Base-by-base conservation (phyloP, 2,329 filamentous ascomycete species). In the Pyrenochaeta sp. region DNA sequence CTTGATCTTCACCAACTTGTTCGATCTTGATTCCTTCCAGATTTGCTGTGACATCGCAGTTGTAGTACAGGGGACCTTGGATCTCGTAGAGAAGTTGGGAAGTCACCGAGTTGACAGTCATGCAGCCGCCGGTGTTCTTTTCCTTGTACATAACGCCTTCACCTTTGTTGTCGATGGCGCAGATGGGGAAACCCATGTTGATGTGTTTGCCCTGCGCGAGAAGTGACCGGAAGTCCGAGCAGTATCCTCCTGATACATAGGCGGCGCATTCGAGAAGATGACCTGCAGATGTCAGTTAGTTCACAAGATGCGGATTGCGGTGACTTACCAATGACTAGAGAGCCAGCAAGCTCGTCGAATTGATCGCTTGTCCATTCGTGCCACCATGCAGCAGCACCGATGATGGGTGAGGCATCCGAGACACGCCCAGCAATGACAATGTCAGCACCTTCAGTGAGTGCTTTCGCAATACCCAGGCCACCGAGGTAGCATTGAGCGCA, bases 41-140 rank as follows among this genome's bases (percentile, higher is more conserved):
- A 24, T 83, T 67, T 0, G 84, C 84, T 0, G 81, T 85, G 27
- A 86, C 84, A 61, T 86, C 85, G 3, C 80, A 82, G 73, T 86
- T 86, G 77, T 81, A 84, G 68, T 87, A 55, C 71, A 77, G 59
- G 5, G 66, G 66, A 12, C 66, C 68, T n/a, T 82, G 80, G 27
- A 82, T 75, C 56, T 82, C 80, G 43, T 82, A 82, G 0, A 82
- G 67, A 1, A 82, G 63, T 49, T 82, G 80, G 9, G 66, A 67
- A 12, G 62, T 69, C 22, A 68, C 61, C 8, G 66, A 63, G 34
- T 65, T 62, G 24, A 66, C 67, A 7, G 64, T 68, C 54, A 73
- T 69, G 19, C 59, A 48, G 25, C 70, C 70, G 19, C 79, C 77
- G 0, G 78, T 78, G 2, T 68, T 66, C 7, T 76, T 72, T 52